Base-by-base conservation (phyloP, 2,329 filamentous ascomycete species). In the Colletotrichum simmondsii region DNA sequence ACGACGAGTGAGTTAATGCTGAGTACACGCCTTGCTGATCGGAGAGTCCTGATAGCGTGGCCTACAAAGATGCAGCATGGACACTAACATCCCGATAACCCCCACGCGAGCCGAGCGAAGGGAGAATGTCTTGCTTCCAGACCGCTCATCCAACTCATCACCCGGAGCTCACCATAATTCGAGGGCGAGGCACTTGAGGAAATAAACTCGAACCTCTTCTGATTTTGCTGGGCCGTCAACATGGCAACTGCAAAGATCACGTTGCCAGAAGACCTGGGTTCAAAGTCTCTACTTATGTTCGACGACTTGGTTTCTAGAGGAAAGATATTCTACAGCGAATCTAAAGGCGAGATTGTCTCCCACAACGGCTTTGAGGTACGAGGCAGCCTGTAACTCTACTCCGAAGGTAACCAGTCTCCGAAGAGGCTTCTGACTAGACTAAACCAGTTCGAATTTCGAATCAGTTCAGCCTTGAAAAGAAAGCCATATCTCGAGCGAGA, bases 1-100 rank as follows among this genome's bases (percentile, higher is more conserved):
- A 42, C 14, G 0, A 5, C 16, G 0, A 42, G 14, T 42, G 35
- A 42, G 14, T 16, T 42, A 0, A 42, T 42, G 35, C 0, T 0
- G 14, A 42, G 5, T 42, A 2, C 37, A 16, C 14, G 37, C 16
- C 14, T 16, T 42, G 37, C 14, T 16, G 7, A 42, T 6, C 5
- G 14, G 37, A 0, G 5, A 42, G 0, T 0, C 16, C 14, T 42
- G 37, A 1, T 42, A 42, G 37, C 37, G 37, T 14, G 0, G 37
- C 37, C 37, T 6, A 19, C 14, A 6, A 6, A 16, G 14, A 16
- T 2, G 19, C 37, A 7, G 37, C 37, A 5, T 42, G 0, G 37
- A 7, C 16, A 42, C 37, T 42, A 42, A 42, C 37, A 42, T 42
- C 14, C 37, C 16, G 37, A 42, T 16, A 1, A 42, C 1, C 1